Evolutionary conservation across 495 filamentous ascomycete genomes (phyloP), one percentile per base, ranked within the genome.

Genomic region (Aspergillus sclerotioniger): DNA sequence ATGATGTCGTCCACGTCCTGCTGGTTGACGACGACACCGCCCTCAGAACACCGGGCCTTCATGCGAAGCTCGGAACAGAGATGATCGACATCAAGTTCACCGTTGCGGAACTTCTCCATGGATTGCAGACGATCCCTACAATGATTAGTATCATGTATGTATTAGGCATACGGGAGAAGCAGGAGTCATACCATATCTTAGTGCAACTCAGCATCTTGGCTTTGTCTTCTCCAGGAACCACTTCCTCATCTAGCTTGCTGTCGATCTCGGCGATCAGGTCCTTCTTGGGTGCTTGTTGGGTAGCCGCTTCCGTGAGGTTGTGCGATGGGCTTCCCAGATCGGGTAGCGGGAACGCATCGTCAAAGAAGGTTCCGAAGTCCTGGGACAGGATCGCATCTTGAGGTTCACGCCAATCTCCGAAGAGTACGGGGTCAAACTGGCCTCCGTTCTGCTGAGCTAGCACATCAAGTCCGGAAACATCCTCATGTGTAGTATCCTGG

Each of bases 1-100:
- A 95, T 81, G 54, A 92, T 89, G 51, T 79, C 80, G 65, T 96
- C 87, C 64, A 97, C 93, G 69, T 97, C 91, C 43, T 84, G 85
- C 73, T 96, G 83, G 62, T 90, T 88, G 49, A 98, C 88, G 20
- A 97, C 91, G n/a, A 93, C 89, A 28, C 94, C 93, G 25, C 81
- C 84, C 66, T 95, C 94, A 1, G 91, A 95, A 68, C 95, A 99
- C 68, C 92, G 92, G 46, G 95, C 95, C 75, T 99, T 99, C 65
- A 89, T 88, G 56, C 92, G 88, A n/a, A 99, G 82, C 60, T 99
- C 92, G 6, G 88, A 85, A 74, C 95, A 99, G 12, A 99, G 81
- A 53, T 84, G 82, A 67, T 99, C 95, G 62, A 99, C 87, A 62
- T 99, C 94, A 59, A 96, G 84, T 61, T 93, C 90, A 62, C 91